phyloP scores from a whole-genome alignment of 139 green algal species.

The Choricystis sp. region DNA sequence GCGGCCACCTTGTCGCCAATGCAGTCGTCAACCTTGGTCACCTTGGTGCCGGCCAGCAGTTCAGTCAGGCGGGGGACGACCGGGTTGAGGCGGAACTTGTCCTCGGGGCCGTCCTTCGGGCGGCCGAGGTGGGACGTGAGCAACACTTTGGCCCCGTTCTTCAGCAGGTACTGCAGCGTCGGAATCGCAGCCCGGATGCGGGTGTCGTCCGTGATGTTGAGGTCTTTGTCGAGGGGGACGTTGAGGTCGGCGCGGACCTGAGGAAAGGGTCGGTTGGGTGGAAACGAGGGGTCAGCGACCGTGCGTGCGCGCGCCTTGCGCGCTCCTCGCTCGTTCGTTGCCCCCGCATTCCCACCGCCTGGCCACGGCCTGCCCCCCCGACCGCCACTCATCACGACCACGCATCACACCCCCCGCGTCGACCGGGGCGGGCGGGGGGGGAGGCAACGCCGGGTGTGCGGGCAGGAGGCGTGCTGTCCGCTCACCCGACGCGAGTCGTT shows the following conservation, averaged over 20 bases:
- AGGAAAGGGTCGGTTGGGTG: not conserved
- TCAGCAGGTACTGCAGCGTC: constrained; percentile 87
- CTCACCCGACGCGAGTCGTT: too few species aligned
- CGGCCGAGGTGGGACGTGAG: constrained; percentile 91
- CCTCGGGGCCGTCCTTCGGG: constrained; percentile 88
- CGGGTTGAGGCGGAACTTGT: constrained; percentile 63
- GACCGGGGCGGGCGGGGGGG: too few species aligned
- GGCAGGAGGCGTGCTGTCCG: too few species aligned
- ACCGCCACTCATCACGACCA: too few species aligned
- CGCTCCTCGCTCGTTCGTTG: too few species aligned
- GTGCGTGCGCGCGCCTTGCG: not conserved
- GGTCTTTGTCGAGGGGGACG: constrained; percentile 81
- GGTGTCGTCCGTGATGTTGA: constrained; percentile 94
- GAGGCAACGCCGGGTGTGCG: too few species aligned
- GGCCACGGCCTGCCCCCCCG: too few species aligned
- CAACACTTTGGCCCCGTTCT: constrained; percentile 92
- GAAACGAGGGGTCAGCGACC: not conserved
- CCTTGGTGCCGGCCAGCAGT: constrained; percentile 70
- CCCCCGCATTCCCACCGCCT: too few species aligned
- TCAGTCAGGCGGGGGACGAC: constrained; percentile 63
- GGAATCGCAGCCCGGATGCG: constrained; percentile 91
- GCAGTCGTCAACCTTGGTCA: constrained; percentile 88
- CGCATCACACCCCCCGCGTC: too few species aligned
- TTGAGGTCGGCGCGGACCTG: constrained; percentile 83
- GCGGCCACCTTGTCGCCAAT: constrained; percentile 71